These are phyloP conservation scores for Colletotrichum lupini DNA, from an alignment of 2,329 filamentous ascomycete genomes.

Conservation along the genomic window DNA sequence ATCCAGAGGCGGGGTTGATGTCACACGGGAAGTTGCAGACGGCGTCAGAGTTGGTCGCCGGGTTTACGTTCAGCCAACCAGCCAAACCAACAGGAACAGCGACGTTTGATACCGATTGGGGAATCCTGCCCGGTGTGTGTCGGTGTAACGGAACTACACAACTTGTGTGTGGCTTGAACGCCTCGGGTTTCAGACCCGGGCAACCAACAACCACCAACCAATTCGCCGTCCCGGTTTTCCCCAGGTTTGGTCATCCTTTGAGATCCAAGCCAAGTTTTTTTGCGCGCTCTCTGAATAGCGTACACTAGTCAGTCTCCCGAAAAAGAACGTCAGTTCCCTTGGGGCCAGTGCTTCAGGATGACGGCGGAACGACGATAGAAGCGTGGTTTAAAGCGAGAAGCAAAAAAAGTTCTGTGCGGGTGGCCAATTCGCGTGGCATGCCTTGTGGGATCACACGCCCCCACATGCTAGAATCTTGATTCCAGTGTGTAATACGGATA, in stretches of 20 bases:
- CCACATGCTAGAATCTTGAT: neutral
- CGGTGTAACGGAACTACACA: neutral
- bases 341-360: slow-evolving; percentile 17
- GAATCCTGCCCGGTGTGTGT: neutral
- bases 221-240: neutral
- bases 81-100: slow-evolving; percentile 5
- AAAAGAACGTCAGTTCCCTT: slow-evolving; percentile 8
- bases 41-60: neutral
- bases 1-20: neutral
- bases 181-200: slow-evolving; percentile 16
- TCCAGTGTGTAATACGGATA: neutral
- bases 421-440: neutral
- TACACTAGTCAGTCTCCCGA: slow-evolving; percentile 2
- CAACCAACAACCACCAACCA: neutral
- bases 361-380: neutral
- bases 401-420: slow-evolving; percentile 1
- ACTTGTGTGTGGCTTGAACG: slow-evolving; percentile 16
- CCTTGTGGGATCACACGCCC: neutral
- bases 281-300: neutral
- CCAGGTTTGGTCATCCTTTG: slow-evolving; percentile 4
- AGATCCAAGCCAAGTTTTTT: neutral
- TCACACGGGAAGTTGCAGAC: neutral
- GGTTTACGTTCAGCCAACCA: neutral
- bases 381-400: too few relatives aligned
- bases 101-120: neutral